A percentile compares a stretch with the other conserved stretches of the same genome.
Evolutionary conservation across 179 eudicot genomes (phyloP).

Genomic region (Sideroxylon spinosum): DNA sequence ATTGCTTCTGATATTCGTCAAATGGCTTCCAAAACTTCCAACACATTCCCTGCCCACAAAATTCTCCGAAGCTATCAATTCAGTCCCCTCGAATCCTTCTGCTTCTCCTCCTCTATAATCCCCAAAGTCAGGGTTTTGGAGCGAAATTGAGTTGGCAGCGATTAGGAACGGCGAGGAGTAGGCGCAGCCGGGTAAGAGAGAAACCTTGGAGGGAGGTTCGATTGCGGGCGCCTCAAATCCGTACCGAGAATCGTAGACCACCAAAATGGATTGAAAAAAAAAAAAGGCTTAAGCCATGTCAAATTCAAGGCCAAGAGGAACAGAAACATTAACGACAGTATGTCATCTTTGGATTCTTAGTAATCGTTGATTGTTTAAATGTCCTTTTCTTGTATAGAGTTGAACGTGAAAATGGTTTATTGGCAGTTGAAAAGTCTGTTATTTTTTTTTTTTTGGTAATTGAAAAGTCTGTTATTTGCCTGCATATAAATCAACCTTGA

Average conservation of each 20-base stretch:
- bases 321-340: neutral
- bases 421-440: too few species aligned
- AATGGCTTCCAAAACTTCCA: constrained; percentile 75
- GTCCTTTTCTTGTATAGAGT: too few species aligned
- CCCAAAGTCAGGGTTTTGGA: constrained; percentile 71
- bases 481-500: too few species aligned
- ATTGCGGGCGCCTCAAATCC: constrained; percentile 48
- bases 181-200: constrained; percentile 27
- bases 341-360: neutral
- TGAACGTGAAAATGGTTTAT: too few species aligned
- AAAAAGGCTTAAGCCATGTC: neutral
- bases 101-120: constrained; percentile 75
- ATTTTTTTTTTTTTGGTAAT: too few species aligned
- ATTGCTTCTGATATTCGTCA: constrained; percentile 82
- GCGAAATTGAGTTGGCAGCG: constrained; percentile 50
- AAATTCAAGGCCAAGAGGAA: neutral
- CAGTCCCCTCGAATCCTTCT: constrained; percentile 64
- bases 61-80: constrained; percentile 89
- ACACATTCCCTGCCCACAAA: constrained; percentile 75
- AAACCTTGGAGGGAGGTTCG: constrained; percentile 58
- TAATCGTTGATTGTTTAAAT: too few species aligned
- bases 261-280: neutral
- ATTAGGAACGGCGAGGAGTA: constrained; percentile 19
- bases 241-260: constrained; percentile 14
- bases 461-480: too few species aligned